Evolutionary conservation across 768 basidiomycete species (phyloP).

Genomic region (Crassisporium funariophilum): DNA sequence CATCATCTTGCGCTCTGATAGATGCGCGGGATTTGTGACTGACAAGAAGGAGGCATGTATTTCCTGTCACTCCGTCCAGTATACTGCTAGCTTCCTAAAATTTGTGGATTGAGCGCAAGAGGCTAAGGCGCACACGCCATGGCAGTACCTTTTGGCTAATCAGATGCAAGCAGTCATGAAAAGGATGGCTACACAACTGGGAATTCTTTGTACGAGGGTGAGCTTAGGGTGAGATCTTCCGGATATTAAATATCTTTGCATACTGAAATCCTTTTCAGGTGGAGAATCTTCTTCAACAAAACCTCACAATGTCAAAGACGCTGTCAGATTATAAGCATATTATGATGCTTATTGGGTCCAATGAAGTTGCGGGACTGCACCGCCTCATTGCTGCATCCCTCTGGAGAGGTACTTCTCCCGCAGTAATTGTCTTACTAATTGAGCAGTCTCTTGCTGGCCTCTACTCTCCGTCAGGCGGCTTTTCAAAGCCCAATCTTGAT

Average conservation of each 20-base stretch:
- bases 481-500: slow-evolving; percentile 8
- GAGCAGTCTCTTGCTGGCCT: slow-evolving; percentile 2
- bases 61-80: not conserved
- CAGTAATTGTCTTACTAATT: not conserved
- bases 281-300: not conserved
- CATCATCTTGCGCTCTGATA: slow-evolving; percentile 1
- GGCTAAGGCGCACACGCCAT: slow-evolving; percentile 6
- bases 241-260: not conserved
- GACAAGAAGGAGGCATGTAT: not conserved
- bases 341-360: slow-evolving; percentile 12
- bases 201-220: slow-evolving; percentile 3
- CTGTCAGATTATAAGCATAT: slow-evolving; percentile 10
- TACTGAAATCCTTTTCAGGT: slow-evolving; percentile 1
- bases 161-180: slow-evolving; percentile 1
- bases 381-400: slow-evolving; percentile 3
- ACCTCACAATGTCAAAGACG: not conserved
- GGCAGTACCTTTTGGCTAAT: not conserved
- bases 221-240: not conserved
- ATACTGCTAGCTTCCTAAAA: not conserved
- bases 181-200: slow-evolving; percentile 1
- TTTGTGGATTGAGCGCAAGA: not conserved
- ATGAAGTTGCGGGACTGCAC: slow-evolving; percentile 6
- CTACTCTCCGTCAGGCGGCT: slow-evolving; percentile 5
- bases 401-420: not conserved
- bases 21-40: not conserved